These are phyloP conservation scores for Phoma sp. DNA, from an alignment of 2,329 filamentous ascomycete species.

Conservation along the genomic window DNA sequence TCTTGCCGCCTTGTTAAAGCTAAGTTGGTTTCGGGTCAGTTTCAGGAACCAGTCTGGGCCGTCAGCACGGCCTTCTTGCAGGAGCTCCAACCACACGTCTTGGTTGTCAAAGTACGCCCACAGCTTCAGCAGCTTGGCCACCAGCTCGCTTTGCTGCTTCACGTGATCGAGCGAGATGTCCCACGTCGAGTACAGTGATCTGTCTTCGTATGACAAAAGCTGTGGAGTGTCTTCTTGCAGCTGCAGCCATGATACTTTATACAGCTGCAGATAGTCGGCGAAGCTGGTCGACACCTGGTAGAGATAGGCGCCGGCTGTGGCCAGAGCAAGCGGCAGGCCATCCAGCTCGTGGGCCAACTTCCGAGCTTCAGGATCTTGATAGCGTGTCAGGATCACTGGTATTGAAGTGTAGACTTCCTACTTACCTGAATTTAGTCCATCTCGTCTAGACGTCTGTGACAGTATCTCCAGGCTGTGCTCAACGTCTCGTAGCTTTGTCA, in stretches of 20 bases:
- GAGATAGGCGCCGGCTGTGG: constrained; percentile 47
- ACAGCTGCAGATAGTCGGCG: constrained; percentile 51
- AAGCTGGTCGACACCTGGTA: constrained; percentile 46
- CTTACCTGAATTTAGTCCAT: background rate
- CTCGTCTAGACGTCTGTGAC: constrained; percentile 3
- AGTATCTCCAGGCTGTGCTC: constrained; percentile 17
- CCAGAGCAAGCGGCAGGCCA: constrained; percentile 17
- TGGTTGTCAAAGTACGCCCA: too few relatives aligned
- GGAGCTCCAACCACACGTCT: too few relatives aligned
- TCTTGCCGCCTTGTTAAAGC: too few relatives aligned
- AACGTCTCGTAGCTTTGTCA: constrained; percentile 8
- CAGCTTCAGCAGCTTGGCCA: too few relatives aligned
- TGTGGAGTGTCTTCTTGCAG: constrained; percentile 42
- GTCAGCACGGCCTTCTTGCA: too few relatives aligned
- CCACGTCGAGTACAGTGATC: too few relatives aligned
- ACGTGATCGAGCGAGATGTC: too few relatives aligned
- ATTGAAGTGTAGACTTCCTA: background rate
- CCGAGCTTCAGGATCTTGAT: constrained; percentile 41
- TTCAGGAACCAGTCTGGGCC: too few relatives aligned
- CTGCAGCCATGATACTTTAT: constrained; percentile 48
- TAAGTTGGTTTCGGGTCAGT: too few relatives aligned
- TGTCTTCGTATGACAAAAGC: constrained; percentile 11
- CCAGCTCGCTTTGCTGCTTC: too few relatives aligned
- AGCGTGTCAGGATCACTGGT: background rate
- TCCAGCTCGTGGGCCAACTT: constrained; percentile 5